phyloP scores from a whole-genome alignment of 73 alveolate species.

The Effrenium voratum region DNA sequence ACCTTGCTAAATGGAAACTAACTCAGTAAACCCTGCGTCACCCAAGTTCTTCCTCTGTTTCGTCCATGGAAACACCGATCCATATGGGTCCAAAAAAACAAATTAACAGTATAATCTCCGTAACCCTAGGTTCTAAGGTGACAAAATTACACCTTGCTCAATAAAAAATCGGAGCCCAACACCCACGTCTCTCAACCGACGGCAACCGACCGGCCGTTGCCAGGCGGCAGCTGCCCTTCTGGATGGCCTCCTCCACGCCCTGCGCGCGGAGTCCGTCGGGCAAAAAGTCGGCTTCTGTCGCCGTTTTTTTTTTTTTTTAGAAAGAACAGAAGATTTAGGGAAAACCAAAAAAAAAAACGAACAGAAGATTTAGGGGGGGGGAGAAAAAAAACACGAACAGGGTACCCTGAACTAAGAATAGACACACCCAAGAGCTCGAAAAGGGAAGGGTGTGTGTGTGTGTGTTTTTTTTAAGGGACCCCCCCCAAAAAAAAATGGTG shows the following conservation, averaged over 20 bases:
- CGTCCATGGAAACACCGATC: no score
- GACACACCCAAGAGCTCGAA: neutral
- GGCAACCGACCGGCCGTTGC: neutral
- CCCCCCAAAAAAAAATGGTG: neutral
- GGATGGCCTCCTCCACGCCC: constrained; percentile 4
- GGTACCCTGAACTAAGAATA: neutral
- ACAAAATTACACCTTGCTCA: neutral
- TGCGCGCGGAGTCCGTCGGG: neutral
- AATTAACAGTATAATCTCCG: no score
- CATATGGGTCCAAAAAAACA: no score
- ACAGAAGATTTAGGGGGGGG: no score
- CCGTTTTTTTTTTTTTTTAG: no score
- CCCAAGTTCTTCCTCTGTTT: no score
- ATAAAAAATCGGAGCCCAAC: neutral
- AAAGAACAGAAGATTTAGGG: no score
- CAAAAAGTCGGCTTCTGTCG: no score
- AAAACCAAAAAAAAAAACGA: no score
- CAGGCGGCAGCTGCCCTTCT: neutral
- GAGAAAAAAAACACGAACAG: neutral
- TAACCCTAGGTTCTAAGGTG: no score
- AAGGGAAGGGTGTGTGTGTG: neutral
- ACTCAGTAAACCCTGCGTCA: no score
- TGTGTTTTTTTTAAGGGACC: neutral
- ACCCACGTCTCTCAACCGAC: neutral
- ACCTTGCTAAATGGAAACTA: no score